Evolutionary conservation across 106 monocot genomes (phyloP), one percentile per base, ranked within the genome.

Genomic region (Narthecium ossifragum): DNA sequence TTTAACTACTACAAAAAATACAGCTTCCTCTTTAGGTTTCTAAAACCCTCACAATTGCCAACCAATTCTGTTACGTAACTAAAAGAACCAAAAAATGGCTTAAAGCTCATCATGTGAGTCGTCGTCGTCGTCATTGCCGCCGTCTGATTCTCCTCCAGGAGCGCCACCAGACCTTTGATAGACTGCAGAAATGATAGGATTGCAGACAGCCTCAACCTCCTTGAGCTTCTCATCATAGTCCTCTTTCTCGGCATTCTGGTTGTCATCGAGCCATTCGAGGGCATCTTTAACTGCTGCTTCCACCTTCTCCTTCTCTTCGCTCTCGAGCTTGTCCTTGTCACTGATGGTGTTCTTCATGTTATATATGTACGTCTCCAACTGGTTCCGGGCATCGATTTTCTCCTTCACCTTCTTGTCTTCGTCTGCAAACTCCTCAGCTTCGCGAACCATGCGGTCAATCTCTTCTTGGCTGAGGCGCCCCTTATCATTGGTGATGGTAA

Each of bases 401-500:
- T 74, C 74, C 34, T 61, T 67, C 41, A 67, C 54, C 36, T 74
- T 67, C 67, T 67, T 74, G 67, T 74, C 74, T 31, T 67, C 74
- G 27, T 67, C 74, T 1, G 74, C 74, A n/a, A 67, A 67, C 20
- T 74, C 67, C 45, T 74, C 74, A 0, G 74, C 74, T 8, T 74
- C 74, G 0, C 34, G 52, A 6, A 74, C 67, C 74, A 74, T 74
- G 14, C 61, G 49, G 10, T 74, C 74, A 21, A 74, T 74, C 61
- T 74, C 74, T 11, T 74, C 74, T 24, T 65, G 60, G 46, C 61
- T 54, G 12, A 74, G 47, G 17, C 74, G 53, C 6, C 78, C 81
- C 59, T 81, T 78, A 10, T 82, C 82, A 25, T 78, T 78, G 49
- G 78, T 75, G 68, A 87, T 86, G 56, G 78, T 81, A 55, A 86